Percentiles rank a stretch among this genome's conserved stretches.
Evolutionary conservation across 768 basidiomycete genomes (phyloP).

Genomic region (Tylopilus felleus): DNA sequence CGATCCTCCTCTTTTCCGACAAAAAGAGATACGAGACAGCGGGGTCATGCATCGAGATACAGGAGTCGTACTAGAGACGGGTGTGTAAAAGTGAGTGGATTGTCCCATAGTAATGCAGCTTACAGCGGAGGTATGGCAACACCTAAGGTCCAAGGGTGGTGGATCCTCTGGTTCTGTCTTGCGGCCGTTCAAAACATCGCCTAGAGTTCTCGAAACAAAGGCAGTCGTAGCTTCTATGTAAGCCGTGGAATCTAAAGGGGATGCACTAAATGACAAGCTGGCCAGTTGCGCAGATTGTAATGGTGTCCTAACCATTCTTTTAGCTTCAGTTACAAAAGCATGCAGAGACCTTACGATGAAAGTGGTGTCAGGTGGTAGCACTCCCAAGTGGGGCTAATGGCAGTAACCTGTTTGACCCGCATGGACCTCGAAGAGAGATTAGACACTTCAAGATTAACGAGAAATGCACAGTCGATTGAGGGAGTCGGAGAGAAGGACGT

Average conservation of each 20-base stretch:
- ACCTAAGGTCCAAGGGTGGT: conserved; percentile 52
- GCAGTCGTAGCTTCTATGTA: conserved; percentile 42
- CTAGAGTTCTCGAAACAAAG: conserved; percentile 52
- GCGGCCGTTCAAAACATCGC: conserved; percentile 48
- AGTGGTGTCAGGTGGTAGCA: conserved; percentile 40
- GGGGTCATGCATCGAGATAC: conserved; percentile 19
- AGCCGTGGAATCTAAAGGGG: conserved; percentile 34
- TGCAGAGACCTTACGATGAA: conserved; percentile 40
- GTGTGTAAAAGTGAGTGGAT: conserved; percentile 1
- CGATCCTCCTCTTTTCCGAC: conserved; percentile 44
- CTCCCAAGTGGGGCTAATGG: conserved; percentile 69
- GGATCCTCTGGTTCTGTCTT: conserved; percentile 40
- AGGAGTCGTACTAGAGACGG: conserved; percentile 10
- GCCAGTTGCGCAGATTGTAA: conserved; percentile 49
- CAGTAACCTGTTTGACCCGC: conserved; percentile 53
- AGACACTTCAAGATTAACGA: conserved; percentile 52
- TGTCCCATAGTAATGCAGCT: conserved; percentile 3
- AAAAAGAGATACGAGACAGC: conserved; percentile 45
- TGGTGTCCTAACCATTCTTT: conserved; percentile 34
- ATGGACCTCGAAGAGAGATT: conserved; percentile 46
- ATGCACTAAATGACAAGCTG: conserved; percentile 42
- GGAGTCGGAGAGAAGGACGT: conserved; percentile 50
- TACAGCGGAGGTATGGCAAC: conserved; percentile 48
- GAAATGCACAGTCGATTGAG: conserved; percentile 46
- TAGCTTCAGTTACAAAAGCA: conserved; percentile 1